These are phyloP conservation scores for Tubosaeta sp. DNA, from an alignment of 768 basidiomycete species.

Conservation along the genomic window DNA sequence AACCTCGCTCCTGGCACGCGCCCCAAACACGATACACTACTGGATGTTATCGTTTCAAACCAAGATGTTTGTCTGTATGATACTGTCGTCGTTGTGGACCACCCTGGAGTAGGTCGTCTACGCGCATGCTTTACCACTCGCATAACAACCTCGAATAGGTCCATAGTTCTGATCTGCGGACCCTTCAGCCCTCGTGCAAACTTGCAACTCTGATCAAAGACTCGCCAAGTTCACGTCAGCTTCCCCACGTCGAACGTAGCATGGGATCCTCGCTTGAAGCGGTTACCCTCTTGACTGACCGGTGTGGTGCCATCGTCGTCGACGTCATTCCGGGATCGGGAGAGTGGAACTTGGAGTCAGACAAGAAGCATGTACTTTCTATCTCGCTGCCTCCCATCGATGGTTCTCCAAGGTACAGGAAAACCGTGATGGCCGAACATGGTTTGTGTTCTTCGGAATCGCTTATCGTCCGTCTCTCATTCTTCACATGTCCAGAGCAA, in stretches of 20 bases:
- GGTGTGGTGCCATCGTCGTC: conserved; percentile 51
- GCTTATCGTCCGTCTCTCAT: conserved; percentile 1
- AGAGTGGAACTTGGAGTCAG: conserved; percentile 33
- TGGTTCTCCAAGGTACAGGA: conserved; percentile 41
- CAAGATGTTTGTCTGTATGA: conserved; percentile 59
- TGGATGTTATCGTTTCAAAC: conserved; percentile 41
- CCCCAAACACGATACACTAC: conserved; percentile 31
- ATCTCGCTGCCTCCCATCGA: conserved; percentile 50
- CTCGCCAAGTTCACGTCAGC: conserved; percentile 55
- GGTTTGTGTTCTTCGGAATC: conserved; percentile 38
- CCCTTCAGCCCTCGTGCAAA: conserved; percentile 48
- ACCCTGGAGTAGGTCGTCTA: conserved; percentile 57
- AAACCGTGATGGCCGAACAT: conserved; percentile 45
- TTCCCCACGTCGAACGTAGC: conserved; percentile 50
- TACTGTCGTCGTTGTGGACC: conserved; percentile 63
- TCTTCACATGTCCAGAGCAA: conserved; percentile 32
- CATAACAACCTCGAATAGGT: conserved; percentile 39
- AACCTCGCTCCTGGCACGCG: conserved; percentile 34
- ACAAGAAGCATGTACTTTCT: conserved; percentile 52
- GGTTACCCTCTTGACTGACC: conserved; percentile 42
- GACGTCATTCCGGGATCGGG: conserved; percentile 38
- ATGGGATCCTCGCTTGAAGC: conserved; percentile 31
- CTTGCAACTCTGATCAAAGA: conserved; percentile 45
- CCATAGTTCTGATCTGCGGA: conserved; percentile 72
- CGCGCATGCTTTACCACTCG: not conserved